Percentiles rank a stretch among this genome's conserved stretches.
phyloP scores from a whole-genome alignment of 2,329 filamentous ascomycete genomes.

The Sclerotinia glacialis region DNA sequence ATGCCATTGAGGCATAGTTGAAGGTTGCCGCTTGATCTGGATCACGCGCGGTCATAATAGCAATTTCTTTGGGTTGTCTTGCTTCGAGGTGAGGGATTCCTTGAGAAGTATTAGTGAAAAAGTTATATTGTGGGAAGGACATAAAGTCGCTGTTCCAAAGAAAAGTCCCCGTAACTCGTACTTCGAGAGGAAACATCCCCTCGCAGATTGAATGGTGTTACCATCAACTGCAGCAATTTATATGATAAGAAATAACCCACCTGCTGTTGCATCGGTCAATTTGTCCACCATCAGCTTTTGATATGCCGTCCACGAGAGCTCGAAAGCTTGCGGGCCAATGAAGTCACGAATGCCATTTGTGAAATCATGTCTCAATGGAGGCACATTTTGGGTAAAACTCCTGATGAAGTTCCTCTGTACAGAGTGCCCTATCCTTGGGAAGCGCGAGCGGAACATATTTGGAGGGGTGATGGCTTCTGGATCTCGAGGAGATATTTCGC shows the following conservation, averaged over 20 bases:
- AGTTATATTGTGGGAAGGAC: not conserved
- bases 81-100: not conserved
- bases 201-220: not conserved
- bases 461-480: constrained; percentile 12
- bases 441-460: constrained; percentile 37
- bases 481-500: constrained; percentile 16
- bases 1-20: constrained; percentile 95
- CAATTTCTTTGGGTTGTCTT: constrained; percentile 56
- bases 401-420: constrained; percentile 10
- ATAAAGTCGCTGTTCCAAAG: not conserved
- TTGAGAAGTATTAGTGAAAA: constrained; percentile 4
- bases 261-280: constrained; percentile 70
- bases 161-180: not conserved
- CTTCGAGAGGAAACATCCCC: not conserved
- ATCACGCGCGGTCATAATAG: constrained; percentile 74
- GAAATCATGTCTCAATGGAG: constrained; percentile 48
- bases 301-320: constrained; percentile 79
- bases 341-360: constrained; percentile 62
- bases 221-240: not conserved
- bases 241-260: constrained; percentile 48
- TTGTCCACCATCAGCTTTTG: constrained; percentile 70
- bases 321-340: constrained; percentile 65
- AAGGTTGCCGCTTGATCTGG: constrained; percentile 76
- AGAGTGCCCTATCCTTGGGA: constrained; percentile 34
- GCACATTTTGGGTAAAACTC: constrained; percentile 27